These are phyloP conservation scores for Dalbergia oliveri DNA, from an alignment of 306 rosid species.

Conservation along the genomic window DNA sequence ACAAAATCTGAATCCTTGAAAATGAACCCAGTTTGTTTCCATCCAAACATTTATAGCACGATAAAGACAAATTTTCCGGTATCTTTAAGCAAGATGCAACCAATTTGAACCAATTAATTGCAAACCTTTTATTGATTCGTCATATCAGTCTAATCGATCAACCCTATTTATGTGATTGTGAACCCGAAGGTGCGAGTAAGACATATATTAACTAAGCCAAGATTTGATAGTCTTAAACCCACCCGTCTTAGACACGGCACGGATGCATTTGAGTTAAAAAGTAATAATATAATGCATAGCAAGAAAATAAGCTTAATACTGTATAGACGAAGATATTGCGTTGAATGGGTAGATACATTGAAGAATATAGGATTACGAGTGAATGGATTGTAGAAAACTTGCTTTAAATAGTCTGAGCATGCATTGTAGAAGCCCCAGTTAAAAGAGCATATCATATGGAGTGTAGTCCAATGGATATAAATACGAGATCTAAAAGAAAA, in stretches of 20 bases:
- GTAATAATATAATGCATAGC: too few relatives aligned
- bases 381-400: too few relatives aligned
- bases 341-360: too few relatives aligned
- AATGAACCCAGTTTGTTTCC: conserved; percentile 53
- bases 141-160: conserved; percentile 2
- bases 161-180: conserved; percentile 28
- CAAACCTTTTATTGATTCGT: conserved; percentile 37
- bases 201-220: background rate
- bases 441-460: too few relatives aligned
- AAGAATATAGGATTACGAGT: too few relatives aligned
- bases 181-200: conserved; percentile 27
- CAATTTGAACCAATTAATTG: conserved; percentile 45
- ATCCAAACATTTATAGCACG: conserved; percentile 24
- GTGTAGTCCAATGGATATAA: too few relatives aligned
- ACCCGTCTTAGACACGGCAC: conserved; percentile 47
- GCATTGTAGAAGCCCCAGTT: too few relatives aligned
- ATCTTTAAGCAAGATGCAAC: conserved; percentile 48
- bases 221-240: conserved; percentile 40
- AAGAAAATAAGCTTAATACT: too few relatives aligned
- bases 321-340: background rate
- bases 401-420: too few relatives aligned
- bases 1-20: conserved; percentile 74
- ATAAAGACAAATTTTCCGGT: conserved; percentile 54
- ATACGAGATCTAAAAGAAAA: too few relatives aligned
- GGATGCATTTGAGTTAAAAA: too few relatives aligned